These are phyloP conservation scores for Penicillium parvum DNA, from an alignment of 495 filamentous ascomycete species.

Conservation along the genomic window DNA sequence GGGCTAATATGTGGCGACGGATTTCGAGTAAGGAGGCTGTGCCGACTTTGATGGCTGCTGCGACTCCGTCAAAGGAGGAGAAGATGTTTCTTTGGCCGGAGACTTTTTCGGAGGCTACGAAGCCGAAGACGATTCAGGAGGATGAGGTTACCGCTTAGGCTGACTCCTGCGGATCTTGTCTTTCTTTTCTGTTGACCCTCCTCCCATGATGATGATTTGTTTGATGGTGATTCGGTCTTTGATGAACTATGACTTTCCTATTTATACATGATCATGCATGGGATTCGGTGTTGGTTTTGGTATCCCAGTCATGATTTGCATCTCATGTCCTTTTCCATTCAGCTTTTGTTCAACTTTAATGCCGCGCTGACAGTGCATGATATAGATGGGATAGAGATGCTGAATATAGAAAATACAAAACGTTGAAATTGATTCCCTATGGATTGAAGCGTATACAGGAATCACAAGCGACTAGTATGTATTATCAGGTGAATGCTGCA, in stretches of 20 bases:
- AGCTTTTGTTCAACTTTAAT: too few species aligned
- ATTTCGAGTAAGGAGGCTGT: slow-evolving; percentile 57
- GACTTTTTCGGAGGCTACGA: slow-evolving; percentile 50
- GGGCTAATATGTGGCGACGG: slow-evolving; percentile 67
- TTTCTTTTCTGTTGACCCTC: slow-evolving; percentile 1
- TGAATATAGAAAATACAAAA: neutral
- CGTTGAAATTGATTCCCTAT: neutral
- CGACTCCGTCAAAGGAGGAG: slow-evolving; percentile 54
- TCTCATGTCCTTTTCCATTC: neutral
- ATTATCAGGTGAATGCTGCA: neutral
- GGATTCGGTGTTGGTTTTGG: slow-evolving; percentile 3
- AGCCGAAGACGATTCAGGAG: slow-evolving; percentile 25
- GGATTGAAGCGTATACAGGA: too few species aligned
- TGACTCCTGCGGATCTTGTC: neutral
- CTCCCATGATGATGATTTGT: neutral
- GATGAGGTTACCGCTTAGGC: slow-evolving; percentile 2
- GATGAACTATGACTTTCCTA: neutral
- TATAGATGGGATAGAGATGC: neutral
- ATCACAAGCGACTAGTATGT: too few species aligned
- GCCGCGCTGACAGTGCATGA: neutral
- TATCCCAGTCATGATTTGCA: slow-evolving; percentile 1
- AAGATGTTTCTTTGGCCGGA: slow-evolving; percentile 66
- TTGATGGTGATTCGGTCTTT: neutral
- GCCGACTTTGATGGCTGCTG: slow-evolving; percentile 51
- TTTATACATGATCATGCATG: slow-evolving; percentile 4